phyloP scores from a whole-genome alignment of 75 land plant species.

The Cupressus sempervirens region DNA sequence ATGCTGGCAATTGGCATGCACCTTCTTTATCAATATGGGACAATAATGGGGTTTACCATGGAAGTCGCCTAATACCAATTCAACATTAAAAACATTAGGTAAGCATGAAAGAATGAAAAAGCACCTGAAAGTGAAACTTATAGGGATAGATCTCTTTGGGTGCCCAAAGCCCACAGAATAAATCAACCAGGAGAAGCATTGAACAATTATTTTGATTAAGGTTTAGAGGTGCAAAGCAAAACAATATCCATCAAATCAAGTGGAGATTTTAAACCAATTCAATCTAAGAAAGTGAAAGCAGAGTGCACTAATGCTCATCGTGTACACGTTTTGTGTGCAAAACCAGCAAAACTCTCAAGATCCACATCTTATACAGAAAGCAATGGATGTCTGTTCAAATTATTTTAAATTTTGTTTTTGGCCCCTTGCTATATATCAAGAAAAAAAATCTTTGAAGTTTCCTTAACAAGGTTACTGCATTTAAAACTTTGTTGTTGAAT shows the following conservation, averaged over 20 bases:
- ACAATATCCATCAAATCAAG: slow-evolving; percentile 15
- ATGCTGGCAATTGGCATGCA: slow-evolving; percentile 11
- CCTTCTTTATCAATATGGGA: slow-evolving; percentile 21
- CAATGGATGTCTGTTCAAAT: background rate
- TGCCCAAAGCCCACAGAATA: slow-evolving; percentile 67
- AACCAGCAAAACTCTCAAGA: slow-evolving; percentile 70
- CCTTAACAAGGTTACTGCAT: background rate
- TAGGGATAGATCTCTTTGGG: slow-evolving; percentile 37
- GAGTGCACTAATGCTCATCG: slow-evolving; percentile 10
- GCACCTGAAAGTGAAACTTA: slow-evolving; percentile 12
- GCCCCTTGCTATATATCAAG: background rate
- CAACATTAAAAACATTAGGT: slow-evolving; percentile 32
- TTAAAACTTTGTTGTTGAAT: background rate
- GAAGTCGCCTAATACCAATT: slow-evolving; percentile 4
- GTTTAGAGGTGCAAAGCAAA: slow-evolving; percentile 46
- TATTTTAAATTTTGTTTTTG: background rate
- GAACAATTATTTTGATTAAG: slow-evolving; percentile 64
- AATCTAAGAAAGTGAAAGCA: slow-evolving; percentile 18
- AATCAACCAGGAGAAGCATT: slow-evolving; percentile 68
- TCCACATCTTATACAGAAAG: slow-evolving; percentile 61
- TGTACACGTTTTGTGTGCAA: slow-evolving; percentile 36
- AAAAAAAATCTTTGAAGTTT: background rate
- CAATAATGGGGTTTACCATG: slow-evolving; percentile 21
- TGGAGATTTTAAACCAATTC: slow-evolving; percentile 40
- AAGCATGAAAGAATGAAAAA: slow-evolving; percentile 51